phyloP scores from a whole-genome alignment of 345 rosid species.

The Camelina neglecta region DNA sequence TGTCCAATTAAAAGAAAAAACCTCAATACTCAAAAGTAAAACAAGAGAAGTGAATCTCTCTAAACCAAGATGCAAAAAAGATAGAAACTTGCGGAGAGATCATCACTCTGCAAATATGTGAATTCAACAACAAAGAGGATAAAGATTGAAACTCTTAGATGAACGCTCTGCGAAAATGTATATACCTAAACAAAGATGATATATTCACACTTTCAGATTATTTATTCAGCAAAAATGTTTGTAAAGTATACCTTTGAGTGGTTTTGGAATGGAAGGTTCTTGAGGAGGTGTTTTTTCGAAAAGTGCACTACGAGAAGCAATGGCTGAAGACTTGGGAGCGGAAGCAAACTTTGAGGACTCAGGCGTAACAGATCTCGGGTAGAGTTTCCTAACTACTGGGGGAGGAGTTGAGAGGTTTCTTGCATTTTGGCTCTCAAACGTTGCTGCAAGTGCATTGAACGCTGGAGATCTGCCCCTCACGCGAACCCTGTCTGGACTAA shows the following conservation, averaged over 20 bases:
- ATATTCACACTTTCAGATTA: background rate
- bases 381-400: constrained; percentile 68
- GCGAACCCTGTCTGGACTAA: constrained; percentile 50
- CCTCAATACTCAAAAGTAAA: constrained; percentile 11
- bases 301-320: constrained; percentile 66
- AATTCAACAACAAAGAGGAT: background rate
- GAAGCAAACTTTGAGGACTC: constrained; percentile 67
- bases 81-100: constrained; percentile 8
- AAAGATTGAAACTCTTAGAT: background rate
- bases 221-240: background rate
- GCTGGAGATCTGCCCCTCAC: constrained; percentile 49
- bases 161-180: background rate
- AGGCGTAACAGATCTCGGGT: constrained; percentile 90
- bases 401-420: constrained; percentile 51
- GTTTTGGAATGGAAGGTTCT: constrained; percentile 70
- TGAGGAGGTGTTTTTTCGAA: constrained; percentile 75
- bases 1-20: background rate
- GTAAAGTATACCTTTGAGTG: constrained; percentile 65
- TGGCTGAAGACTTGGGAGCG: constrained; percentile 73
- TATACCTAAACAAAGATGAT: background rate
- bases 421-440: constrained; percentile 47
- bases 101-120: background rate
- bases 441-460: constrained; percentile 49
- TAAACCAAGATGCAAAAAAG: background rate
- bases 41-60: background rate